Percentiles rank a stretch among this genome's conserved stretches.
These are phyloP conservation scores for Phymatotrichopsis omnivora DNA, from an alignment of 2,329 filamentous ascomycete species.

Conservation along the genomic window DNA sequence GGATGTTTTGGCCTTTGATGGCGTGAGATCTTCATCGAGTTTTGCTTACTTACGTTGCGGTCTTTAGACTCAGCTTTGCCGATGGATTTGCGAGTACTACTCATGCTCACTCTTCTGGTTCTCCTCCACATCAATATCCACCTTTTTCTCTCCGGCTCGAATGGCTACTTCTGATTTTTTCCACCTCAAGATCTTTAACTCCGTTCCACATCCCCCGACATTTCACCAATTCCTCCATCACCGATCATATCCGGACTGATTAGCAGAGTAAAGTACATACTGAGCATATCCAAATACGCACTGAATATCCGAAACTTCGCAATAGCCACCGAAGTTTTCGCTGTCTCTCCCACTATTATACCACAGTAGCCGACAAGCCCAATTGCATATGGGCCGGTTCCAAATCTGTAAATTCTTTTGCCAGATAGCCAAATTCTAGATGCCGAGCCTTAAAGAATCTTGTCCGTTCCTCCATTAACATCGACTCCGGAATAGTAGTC, in stretches of 20 bases:
- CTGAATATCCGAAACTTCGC: constrained; percentile 71
- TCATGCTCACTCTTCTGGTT: too few species aligned
- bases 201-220: constrained; percentile 72
- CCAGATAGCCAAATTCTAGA: constrained; percentile 81
- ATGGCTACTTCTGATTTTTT: constrained; percentile 36
- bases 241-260: constrained; percentile 36
- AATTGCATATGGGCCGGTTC: constrained; percentile 53
- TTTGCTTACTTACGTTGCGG: too few species aligned
- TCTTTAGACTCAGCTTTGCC: too few species aligned
- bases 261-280: constrained; percentile 92
- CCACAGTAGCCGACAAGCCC: constrained; percentile 47
- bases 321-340: constrained; percentile 47
- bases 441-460: constrained; percentile 71
- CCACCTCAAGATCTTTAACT: constrained; percentile 54
- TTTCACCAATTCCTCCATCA: constrained; percentile 76
- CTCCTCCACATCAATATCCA: constrained; percentile 16
- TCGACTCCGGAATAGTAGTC: constrained; percentile 70
- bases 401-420: constrained; percentile 66
- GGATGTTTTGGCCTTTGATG: constrained; percentile 40
- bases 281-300: constrained; percentile 74
- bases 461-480: constrained; percentile 62
- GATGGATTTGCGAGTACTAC: constrained; percentile 7
- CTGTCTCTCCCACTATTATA: constrained; percentile 41
- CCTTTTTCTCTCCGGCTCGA: constrained; percentile 33
- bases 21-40: too few species aligned